A percentile compares a stretch with the other conserved stretches of the same genome.
These are phyloP conservation scores for Raffaelea arxii DNA, from an alignment of 2,329 filamentous ascomycete genomes.

Conservation along the genomic window DNA sequence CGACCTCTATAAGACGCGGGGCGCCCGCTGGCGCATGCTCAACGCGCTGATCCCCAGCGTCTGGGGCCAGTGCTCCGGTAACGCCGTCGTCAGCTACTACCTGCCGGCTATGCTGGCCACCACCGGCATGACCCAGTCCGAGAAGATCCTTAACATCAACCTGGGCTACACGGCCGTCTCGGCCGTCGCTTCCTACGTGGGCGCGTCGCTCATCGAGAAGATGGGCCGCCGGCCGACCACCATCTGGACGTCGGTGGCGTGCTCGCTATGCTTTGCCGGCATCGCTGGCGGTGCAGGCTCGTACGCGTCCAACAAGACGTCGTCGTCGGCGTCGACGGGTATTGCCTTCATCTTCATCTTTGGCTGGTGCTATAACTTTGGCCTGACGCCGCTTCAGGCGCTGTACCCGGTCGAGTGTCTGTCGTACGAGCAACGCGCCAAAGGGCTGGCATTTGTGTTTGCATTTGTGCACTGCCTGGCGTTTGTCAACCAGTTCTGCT, in stretches of 20 bases:
- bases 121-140: constrained; percentile 39
- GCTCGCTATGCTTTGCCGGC: constrained; percentile 35
- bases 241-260: constrained; percentile 21
- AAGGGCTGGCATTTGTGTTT: constrained; percentile 33
- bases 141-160: constrained; percentile 39
- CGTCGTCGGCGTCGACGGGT: neutral
- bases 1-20: constrained; percentile 28
- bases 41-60: constrained; percentile 28
- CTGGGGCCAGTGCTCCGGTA: constrained; percentile 32
- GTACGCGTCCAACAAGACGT: neutral
- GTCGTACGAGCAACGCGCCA: constrained; percentile 25
- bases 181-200: constrained; percentile 38
- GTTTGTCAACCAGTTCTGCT: constrained; percentile 32
- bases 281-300: constrained; percentile 26
- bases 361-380: constrained; percentile 39
- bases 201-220: constrained; percentile 45
- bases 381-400: constrained; percentile 37
- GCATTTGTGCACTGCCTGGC: constrained; percentile 30
- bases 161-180: constrained; percentile 44
- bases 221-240: constrained; percentile 46
- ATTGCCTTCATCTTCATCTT: constrained; percentile 45
- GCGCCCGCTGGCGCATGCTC: constrained; percentile 28
- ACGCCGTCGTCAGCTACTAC: constrained; percentile 42
- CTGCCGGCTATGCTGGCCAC: constrained; percentile 41
- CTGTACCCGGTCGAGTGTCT: constrained; percentile 31